Conservation (phyloP, 495 filamentous ascomycete species). For the Lentithecium fluviatile region DNA sequence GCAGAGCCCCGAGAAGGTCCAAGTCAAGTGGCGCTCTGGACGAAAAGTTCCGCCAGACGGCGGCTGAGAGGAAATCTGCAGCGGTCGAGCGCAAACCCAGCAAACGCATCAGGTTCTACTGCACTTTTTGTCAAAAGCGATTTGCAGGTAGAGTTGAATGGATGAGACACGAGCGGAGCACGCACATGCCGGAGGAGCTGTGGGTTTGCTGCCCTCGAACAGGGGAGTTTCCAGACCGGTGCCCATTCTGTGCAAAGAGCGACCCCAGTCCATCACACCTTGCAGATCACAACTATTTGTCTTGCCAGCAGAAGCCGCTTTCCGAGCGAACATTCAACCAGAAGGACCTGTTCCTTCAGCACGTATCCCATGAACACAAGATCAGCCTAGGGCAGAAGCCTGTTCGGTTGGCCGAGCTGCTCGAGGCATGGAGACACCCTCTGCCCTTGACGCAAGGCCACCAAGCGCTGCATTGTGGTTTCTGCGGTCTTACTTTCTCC, state of each 20-base stretch:
- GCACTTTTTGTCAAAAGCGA: constrained; percentile 29
- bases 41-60: constrained; percentile 2
- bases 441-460: constrained; percentile 20
- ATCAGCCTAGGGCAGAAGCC: constrained; percentile 27
- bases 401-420: constrained; percentile 22
- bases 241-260: constrained; percentile 27
- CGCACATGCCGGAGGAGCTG: constrained; percentile 29
- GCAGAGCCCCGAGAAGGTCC: background rate
- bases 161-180: constrained; percentile 22
- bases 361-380: constrained; percentile 27
- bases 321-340: constrained; percentile 28
- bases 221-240: constrained; percentile 22
- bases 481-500: constrained; percentile 18
- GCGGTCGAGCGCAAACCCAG: constrained; percentile 9
- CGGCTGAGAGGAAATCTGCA: background rate
- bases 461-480: constrained; percentile 30
- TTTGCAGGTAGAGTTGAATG: constrained; percentile 23
- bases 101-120: constrained; percentile 20
- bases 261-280: constrained; percentile 28
- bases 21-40: constrained; percentile 21
- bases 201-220: constrained; percentile 28
- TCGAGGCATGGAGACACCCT: constrained; percentile 22
- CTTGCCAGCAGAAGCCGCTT: constrained; percentile 28
- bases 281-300: constrained; percentile 33
- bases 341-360: constrained; percentile 25